Percentiles rank a stretch among this genome's conserved stretches.
These are phyloP conservation scores for Pestalotiopsis sp. DNA, from an alignment of 2,329 filamentous ascomycete genomes.

Conservation along the genomic window DNA sequence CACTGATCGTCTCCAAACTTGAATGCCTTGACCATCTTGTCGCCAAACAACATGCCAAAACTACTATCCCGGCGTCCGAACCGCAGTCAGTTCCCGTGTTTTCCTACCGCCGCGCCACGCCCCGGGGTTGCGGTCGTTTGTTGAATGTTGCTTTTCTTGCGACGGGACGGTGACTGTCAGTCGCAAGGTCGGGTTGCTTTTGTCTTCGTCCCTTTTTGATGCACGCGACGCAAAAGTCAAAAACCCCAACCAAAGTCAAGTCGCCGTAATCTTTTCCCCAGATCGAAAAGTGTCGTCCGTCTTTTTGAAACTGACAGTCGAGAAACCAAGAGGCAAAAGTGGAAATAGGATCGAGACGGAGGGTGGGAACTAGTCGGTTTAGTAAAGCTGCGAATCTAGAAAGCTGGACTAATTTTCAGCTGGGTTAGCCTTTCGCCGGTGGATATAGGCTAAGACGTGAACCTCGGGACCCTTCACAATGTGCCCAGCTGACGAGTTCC, in stretches of 20 bases:
- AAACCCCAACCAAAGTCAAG: background rate
- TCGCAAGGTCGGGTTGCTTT: background rate
- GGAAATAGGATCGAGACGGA: background rate
- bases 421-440: constrained; percentile 1
- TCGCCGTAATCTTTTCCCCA: background rate
- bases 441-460: background rate
- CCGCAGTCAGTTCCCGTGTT: background rate
- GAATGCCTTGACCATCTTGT: constrained; percentile 17
- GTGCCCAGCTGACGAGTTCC: background rate
- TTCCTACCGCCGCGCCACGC: background rate
- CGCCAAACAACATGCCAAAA: background rate
- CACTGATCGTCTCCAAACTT: constrained; percentile 33
- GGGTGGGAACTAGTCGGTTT: background rate
- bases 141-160: background rate
- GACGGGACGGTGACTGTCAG: background rate
- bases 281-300: background rate
- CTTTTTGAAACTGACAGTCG: background rate
- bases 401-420: background rate
- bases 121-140: background rate
- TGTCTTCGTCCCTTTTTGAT: background rate
- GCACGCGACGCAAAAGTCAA: background rate
- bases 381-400: background rate
- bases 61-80: background rate
- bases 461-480: background rate
- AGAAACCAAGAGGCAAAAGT: background rate